Percentiles rank a stretch among this genome's conserved stretches.
Conservation (phyloP, 768 basidiomycete species). For the Suillus ampliporus region DNA sequence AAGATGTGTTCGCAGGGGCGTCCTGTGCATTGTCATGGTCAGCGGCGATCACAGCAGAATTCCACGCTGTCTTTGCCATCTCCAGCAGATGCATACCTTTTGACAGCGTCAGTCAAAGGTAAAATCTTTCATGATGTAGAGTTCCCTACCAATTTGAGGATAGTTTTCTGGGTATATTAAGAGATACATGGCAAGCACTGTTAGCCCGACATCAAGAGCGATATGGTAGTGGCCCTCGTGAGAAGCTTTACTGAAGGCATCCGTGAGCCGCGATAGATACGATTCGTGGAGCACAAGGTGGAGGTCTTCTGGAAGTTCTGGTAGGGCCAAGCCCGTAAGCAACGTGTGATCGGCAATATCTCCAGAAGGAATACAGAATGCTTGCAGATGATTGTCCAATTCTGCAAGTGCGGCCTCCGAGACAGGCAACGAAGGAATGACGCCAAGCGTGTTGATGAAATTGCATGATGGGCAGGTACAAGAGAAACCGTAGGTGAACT, state of each 20-base stretch:
- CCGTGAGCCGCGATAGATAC: slow-evolving; percentile 62
- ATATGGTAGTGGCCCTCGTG: slow-evolving; percentile 63
- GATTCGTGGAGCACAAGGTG: slow-evolving; percentile 55
- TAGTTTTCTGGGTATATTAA: slow-evolving; percentile 78
- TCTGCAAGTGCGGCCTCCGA: slow-evolving; percentile 14
- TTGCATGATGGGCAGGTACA: slow-evolving; percentile 67
- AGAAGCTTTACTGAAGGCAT: slow-evolving; percentile 69
- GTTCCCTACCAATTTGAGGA: slow-evolving; percentile 75
- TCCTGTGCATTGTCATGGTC: slow-evolving; percentile 21
- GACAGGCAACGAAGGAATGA: slow-evolving; percentile 46
- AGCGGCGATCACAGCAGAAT: slow-evolving; percentile 52
- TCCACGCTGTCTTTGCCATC: slow-evolving; percentile 81
- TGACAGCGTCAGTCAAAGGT: slow-evolving; percentile 2
- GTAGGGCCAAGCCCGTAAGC: slow-evolving; percentile 19
- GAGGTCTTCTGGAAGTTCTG: slow-evolving; percentile 32
- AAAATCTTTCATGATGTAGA: neutral
- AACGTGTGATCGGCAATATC: slow-evolving; percentile 23
- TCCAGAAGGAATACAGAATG: slow-evolving; percentile 43
- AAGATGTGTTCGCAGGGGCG: slow-evolving; percentile 19
- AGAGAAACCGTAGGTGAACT: slow-evolving; percentile 68
- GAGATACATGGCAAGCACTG: slow-evolving; percentile 68
- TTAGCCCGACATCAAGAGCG: slow-evolving; percentile 60
- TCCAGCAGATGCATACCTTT: slow-evolving; percentile 79
- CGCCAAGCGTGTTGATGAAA: slow-evolving; percentile 44
- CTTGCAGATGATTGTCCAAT: slow-evolving; percentile 41